Evolutionary conservation across 129 eudicot species (phyloP).

Genomic region (Dittrichia graveolens): DNA sequence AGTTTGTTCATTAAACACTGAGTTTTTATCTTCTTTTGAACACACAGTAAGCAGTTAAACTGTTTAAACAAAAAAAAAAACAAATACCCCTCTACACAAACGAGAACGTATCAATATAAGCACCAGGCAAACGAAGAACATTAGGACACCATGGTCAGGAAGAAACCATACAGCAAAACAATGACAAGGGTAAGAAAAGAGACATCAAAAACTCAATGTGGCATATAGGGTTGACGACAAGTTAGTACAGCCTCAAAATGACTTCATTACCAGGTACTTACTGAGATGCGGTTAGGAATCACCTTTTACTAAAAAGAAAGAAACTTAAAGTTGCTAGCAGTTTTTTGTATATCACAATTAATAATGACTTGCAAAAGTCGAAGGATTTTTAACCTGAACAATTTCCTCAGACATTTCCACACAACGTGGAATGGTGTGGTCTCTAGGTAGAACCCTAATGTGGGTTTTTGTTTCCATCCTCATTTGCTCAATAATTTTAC

Average conservation of each 20-base stretch:
- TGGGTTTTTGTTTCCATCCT: constrained; percentile 96
- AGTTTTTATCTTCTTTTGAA: no score
- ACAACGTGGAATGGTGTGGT: constrained; percentile 84
- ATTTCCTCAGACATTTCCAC: constrained; percentile 90
- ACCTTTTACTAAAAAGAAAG: no score
- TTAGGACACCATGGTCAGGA: neutral
- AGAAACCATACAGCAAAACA: neutral
- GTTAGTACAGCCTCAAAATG: constrained; percentile 13
- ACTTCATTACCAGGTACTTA: neutral
- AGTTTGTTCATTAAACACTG: no score
- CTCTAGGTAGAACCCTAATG: constrained; percentile 93
- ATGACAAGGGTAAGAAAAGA: no score
- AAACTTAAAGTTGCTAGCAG: no score
- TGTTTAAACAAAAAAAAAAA: no score
- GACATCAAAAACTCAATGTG: neutral
- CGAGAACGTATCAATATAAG: neutral
- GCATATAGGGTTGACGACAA: neutral
- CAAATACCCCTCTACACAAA: neutral
- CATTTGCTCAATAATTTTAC: constrained; percentile 98
- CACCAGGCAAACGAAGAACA: neutral
- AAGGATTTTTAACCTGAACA: constrained; percentile 71
- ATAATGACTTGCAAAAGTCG: neutral
- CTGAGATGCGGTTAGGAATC: neutral
- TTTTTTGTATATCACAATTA: neutral
- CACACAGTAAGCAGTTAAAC: no score